Evolutionary conservation across 1,139 yeast genomes (phyloP).

Genomic region (Saccharomycopsis hybrid): DNA sequence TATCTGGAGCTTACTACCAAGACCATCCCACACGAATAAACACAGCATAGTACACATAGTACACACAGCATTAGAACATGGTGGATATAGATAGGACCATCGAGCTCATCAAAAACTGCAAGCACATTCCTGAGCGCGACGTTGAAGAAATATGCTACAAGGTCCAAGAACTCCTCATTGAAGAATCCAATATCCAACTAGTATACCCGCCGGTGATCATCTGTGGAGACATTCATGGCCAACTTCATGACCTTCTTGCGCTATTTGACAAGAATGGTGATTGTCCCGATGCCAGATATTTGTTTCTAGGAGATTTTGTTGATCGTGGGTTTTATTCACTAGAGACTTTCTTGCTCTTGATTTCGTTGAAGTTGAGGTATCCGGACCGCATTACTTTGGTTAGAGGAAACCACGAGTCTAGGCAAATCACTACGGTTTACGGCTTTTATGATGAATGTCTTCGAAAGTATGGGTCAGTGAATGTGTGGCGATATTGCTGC

Average conservation of each 20-base stretch:
- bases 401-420: constrained; percentile 94
- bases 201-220: constrained; percentile 97
- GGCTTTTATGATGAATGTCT: constrained; percentile 98
- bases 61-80: constrained; percentile 1
- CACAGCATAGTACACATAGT: too few relatives aligned
- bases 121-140: constrained; percentile 76
- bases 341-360: constrained; percentile 71
- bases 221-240: constrained; percentile 98
- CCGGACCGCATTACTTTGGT: constrained; percentile 91
- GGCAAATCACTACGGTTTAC: constrained; percentile 96
- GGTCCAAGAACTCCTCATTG: constrained; percentile 88
- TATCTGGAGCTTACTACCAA: too few relatives aligned
- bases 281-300: constrained; percentile 74
- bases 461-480: constrained; percentile 90
- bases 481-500: constrained; percentile 80
- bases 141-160: constrained; percentile 76
- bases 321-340: constrained; percentile 96
- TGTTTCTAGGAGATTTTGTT: constrained; percentile 88
- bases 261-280: constrained; percentile 79
- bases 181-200: constrained; percentile 90
- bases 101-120: constrained; percentile 62
- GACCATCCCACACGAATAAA: too few relatives aligned
- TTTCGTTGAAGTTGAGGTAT: constrained; percentile 84
- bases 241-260: constrained; percentile 87
- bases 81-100: constrained; percentile 29